These are phyloP conservation scores for Cryptococcus sp. DNA, from an alignment of 1,284 basidiomycete species.

Conservation along the genomic window DNA sequence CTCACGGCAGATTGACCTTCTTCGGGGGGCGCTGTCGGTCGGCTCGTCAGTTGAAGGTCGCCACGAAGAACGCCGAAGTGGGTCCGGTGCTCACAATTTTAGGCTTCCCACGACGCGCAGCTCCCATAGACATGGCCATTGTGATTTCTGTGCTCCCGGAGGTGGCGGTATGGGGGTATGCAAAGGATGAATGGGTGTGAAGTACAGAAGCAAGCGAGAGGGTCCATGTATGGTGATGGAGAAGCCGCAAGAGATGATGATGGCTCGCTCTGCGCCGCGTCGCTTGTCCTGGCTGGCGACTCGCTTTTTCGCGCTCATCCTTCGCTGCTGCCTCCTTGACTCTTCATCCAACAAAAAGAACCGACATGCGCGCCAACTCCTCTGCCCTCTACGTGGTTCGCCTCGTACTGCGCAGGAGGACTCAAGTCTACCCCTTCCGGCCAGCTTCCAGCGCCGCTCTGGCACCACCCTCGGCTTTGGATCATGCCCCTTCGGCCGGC, in stretches of 20 bases:
- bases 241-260: neutral
- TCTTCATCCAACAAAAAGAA: neutral
- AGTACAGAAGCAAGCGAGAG: neutral
- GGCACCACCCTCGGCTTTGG: too few species aligned
- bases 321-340: neutral
- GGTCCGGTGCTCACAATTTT: conserved; percentile 43
- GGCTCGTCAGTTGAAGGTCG: conserved; percentile 4
- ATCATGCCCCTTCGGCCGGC: neutral
- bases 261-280: neutral
- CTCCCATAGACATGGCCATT: conserved; percentile 42
- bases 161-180: neutral
- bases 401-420: conserved; percentile 7
- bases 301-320: neutral
- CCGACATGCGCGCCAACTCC: neutral
- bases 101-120: conserved; percentile 41
- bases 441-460: neutral
- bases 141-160: neutral
- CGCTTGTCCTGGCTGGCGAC: too few species aligned
- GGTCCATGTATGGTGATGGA: neutral
- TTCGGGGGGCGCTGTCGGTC: conserved; percentile 40
- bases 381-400: conserved; percentile 21
- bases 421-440: neutral
- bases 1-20: conserved; percentile 25
- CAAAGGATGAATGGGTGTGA: neutral
- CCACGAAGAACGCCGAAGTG: neutral